A percentile compares a stretch with the other conserved stretches of the same genome.
Evolutionary conservation across 2,329 filamentous ascomycete genomes (phyloP).

Genomic region (Phialophora verrucosa): DNA sequence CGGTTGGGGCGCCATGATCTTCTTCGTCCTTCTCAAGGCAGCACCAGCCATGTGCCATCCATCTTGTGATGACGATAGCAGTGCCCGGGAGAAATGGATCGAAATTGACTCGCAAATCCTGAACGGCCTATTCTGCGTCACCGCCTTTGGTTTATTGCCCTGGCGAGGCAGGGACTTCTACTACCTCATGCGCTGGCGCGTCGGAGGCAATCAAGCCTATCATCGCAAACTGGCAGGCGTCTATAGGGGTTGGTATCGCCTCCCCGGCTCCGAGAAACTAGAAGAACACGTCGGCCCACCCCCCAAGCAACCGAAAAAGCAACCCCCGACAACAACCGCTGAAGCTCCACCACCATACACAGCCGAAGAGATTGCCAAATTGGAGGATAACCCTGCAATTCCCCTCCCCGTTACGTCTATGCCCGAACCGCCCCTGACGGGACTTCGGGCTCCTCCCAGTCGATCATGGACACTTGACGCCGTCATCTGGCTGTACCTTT

Average conservation of each 20-base stretch:
- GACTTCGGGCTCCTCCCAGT: constrained; percentile 70
- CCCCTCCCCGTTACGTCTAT: constrained; percentile 69
- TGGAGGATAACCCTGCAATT: constrained; percentile 58
- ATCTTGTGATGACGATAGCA: constrained; percentile 73
- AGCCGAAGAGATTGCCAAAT: constrained; percentile 60
- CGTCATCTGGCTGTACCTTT: constrained; percentile 77
- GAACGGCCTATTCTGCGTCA: constrained; percentile 84
- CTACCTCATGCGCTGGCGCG: constrained; percentile 70
- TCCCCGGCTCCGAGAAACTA: constrained; percentile 68
- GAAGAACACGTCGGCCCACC: constrained; percentile 45
- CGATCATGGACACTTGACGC: constrained; percentile 77
- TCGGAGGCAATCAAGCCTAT: constrained; percentile 59
- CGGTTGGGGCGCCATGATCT: constrained; percentile 91
- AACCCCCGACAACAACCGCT: constrained; percentile 20
- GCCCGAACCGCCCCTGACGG: constrained; percentile 72
- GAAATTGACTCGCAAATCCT: constrained; percentile 84
- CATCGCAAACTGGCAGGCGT: constrained; percentile 75
- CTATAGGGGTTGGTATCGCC: constrained; percentile 75
- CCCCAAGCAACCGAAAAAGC: constrained; percentile 34
- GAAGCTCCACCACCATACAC: constrained; percentile 35
- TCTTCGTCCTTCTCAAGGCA: constrained; percentile 78
- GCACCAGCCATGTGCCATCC: constrained; percentile 61
- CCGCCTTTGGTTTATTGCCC: constrained; percentile 80
- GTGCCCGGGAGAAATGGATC: constrained; percentile 80
- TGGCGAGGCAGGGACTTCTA: constrained; percentile 85